Evolutionary conservation across 805 yeast genomes (phyloP), one percentile per base, ranked within the genome.

Genomic region (Candida coleopterorum): DNA sequence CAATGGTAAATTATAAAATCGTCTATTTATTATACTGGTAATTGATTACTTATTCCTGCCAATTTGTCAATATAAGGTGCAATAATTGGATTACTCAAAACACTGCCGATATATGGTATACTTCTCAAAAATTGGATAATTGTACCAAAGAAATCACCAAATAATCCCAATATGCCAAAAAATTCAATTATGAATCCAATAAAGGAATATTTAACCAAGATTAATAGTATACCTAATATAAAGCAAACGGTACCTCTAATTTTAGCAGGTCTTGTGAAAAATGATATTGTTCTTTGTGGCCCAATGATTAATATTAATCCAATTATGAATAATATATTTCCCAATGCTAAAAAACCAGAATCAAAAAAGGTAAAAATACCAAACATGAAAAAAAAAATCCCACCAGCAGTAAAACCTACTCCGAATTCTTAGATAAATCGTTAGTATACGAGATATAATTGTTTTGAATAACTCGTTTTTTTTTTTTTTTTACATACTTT

Each of bases 91-190:
- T 82, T 77, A 24, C 88, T 79, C 37, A 93, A 71, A 5, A 88
- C 40, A 18, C 94, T 89, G 1, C 97, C 97, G 42, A 93, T 79
- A 41, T 84, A 56, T 2, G 98, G 98, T 49, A 90, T 59, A 5
- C 94, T 82, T 57, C 97, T 73, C 50, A 90, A 69, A 53, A 93
- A 90, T 47, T 85, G 83, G 9, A 90, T 75, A 31, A 93, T 79
- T 9, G 94, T 85, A 18, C 94, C 87, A 52, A 90, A 85, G 59
- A 93, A 89, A 60, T 93, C 97, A 25, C 88, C 98, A 62, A 93
- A 90, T 25, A 90, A 66, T 6, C 86, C 89, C 42, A 90, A 61
- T 18, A 90, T 86, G n/a, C 98, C 98, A 44, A 89, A 65, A 34
- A 82, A 75, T 58, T 90, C 98, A 26, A 90, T 63, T 2, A 81